Evolutionary conservation across 31 red algal genomes (phyloP).

Genomic region (Pterothamnion heteromorphum): DNA sequence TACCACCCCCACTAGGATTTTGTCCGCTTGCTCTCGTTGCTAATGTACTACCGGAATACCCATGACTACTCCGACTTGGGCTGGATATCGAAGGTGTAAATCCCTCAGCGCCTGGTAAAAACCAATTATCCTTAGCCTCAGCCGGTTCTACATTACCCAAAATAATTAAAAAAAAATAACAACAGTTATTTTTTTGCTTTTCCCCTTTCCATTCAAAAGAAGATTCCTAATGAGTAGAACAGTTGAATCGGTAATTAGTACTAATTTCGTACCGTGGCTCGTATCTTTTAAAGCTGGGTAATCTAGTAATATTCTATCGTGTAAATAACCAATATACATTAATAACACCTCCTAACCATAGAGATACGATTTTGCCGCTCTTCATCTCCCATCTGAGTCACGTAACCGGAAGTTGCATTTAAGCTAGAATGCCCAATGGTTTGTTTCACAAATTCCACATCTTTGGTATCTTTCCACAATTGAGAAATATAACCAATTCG

Average conservation of each 20-base stretch:
- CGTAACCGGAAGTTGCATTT: constrained; percentile 29
- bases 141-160: constrained; percentile 39
- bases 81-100: constrained; percentile 34
- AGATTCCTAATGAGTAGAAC: constrained; percentile 35
- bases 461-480: too few relatives aligned
- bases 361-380: constrained; percentile 30
- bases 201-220: constrained; percentile 16
- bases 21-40: constrained; percentile 40
- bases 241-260: constrained; percentile 31
- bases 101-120: constrained; percentile 32
- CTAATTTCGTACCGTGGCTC: constrained; percentile 25
- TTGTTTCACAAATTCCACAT: constrained; percentile 5
- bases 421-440: constrained; percentile 22
- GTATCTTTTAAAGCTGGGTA: constrained; percentile 37
- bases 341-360: background rate
- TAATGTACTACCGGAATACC: constrained; percentile 25
- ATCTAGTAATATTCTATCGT: constrained; percentile 20
- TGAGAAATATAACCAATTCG: too few relatives aligned
- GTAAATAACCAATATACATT: constrained; percentile 39
- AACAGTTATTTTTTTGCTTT: constrained; percentile 32
- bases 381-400: constrained; percentile 21
- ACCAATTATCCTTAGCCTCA: constrained; percentile 36
- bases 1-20: constrained; percentile 23
- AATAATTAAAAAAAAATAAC: constrained; percentile 32
- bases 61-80: background rate